These are phyloP conservation scores for Mortierella sp. DNA, from an alignment of 371 early-diverging fungal genomes.

Conservation along the genomic window DNA sequence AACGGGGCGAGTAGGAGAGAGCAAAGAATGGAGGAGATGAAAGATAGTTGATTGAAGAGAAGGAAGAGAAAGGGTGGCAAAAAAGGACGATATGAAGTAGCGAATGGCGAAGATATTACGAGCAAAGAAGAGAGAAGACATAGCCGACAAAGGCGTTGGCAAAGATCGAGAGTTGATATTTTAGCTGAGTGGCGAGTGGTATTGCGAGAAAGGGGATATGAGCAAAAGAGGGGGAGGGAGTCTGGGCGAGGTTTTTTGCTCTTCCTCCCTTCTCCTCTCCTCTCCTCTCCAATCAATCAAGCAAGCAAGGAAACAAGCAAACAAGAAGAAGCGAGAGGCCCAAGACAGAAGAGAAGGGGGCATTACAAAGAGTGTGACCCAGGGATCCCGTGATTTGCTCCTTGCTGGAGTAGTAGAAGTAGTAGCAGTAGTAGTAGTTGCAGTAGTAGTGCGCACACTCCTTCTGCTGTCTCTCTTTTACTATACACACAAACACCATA, in stretches of 20 bases:
- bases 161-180: neutral
- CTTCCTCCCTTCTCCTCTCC: neutral
- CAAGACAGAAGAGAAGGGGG: neutral
- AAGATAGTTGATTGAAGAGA: too few relatives aligned
- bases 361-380: neutral
- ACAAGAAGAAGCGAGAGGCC: too few relatives aligned
- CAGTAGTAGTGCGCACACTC: too few relatives aligned
- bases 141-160: neutral
- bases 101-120: neutral
- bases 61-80: neutral
- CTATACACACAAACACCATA: neutral
- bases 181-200: neutral
- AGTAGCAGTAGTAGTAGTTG: too few relatives aligned
- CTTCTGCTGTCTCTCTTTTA: neutral
- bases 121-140: neutral
- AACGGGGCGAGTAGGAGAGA: neutral
- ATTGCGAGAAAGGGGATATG: neutral
- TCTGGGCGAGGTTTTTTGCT: neutral
- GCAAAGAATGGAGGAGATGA: neutral
- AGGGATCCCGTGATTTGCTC: slow-evolving; percentile 7
- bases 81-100: too few relatives aligned
- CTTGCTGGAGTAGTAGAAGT: neutral
- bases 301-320: neutral
- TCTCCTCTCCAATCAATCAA: too few relatives aligned
- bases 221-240: neutral